phyloP scores from a whole-genome alignment of 768 basidiomycete species.

The Leccinum incarnatum region DNA sequence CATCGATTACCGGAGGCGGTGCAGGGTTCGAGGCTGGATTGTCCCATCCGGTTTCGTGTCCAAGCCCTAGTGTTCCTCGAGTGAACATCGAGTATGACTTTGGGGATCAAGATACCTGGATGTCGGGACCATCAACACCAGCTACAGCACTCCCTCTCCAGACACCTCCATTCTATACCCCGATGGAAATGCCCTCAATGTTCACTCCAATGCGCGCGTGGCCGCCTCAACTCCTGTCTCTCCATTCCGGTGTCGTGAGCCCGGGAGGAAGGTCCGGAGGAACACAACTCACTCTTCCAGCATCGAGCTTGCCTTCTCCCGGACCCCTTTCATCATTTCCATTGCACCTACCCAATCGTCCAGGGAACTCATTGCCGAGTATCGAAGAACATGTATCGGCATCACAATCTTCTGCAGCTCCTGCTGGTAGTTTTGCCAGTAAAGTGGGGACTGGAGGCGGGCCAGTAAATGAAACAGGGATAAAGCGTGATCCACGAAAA shows the following conservation, averaged over 20 bases:
- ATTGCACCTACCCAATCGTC: conserved; percentile 19
- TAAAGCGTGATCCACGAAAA: conserved; percentile 10
- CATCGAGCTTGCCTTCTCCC: conserved; percentile 1
- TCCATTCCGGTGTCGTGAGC: not conserved
- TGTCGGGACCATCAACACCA: conserved; percentile 23
- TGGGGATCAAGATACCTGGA: conserved; percentile 18
- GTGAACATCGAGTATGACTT: conserved; percentile 25
- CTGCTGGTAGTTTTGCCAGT: not conserved
- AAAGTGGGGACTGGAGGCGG: not conserved
- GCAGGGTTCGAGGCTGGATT: not conserved
- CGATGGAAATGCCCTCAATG: conserved; percentile 21
- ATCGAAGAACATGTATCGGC: conserved; percentile 13
- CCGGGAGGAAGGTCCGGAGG: conserved; percentile 6
- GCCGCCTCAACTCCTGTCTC: conserved; percentile 6
- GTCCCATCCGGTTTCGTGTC: not conserved
- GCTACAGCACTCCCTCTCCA: conserved; percentile 20
- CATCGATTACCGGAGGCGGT: not conserved
- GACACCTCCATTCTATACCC: conserved; percentile 28
- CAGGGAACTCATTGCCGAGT: conserved; percentile 13
- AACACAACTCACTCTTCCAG: conserved; percentile 3
- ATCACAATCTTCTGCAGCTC: not conserved
- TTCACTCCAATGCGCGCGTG: conserved; percentile 12
- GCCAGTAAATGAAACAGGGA: not conserved
- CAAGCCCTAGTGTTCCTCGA: conserved; percentile 12
- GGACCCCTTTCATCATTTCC: conserved; percentile 13